Conservation (phyloP, 2,329 filamentous ascomycete genomes). For the Aspergillus chevalieri region DNA sequence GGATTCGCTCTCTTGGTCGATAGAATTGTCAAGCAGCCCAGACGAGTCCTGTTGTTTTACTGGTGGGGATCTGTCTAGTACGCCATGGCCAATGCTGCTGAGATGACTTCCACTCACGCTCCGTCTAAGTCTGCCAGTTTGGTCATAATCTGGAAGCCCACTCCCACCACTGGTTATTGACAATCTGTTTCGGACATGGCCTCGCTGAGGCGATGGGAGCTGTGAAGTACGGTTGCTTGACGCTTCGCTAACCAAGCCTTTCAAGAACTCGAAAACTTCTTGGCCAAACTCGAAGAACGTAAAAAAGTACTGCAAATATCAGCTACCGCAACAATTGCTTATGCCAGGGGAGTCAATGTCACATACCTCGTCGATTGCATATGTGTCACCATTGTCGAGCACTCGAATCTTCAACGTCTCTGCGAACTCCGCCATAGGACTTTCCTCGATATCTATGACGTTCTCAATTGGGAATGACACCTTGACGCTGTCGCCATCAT, state of each 20-base stretch:
- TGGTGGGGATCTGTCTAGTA: conserved; percentile 45
- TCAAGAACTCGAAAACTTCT: conserved; percentile 74
- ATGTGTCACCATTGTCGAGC: conserved; percentile 89
- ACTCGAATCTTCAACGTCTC: conserved; percentile 92
- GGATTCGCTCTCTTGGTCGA: conserved; percentile 69
- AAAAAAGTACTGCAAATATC: conserved; percentile 72
- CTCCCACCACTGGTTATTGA: conserved; percentile 15
- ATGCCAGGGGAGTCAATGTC: not conserved
- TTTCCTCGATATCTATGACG: conserved; percentile 87
- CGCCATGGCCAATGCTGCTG: conserved; percentile 48
- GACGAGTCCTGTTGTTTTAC: conserved; percentile 57
- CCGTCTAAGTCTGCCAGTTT: conserved; percentile 31
- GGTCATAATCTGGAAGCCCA: conserved; percentile 7
- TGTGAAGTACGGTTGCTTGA: conserved; percentile 41
- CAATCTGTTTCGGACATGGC: conserved; percentile 13
- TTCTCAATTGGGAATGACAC: conserved; percentile 85
- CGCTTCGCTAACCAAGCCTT: conserved; percentile 63
- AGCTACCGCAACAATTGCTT: conserved; percentile 6
- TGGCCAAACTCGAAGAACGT: conserved; percentile 85
- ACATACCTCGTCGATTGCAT: conserved; percentile 81
- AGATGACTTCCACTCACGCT: conserved; percentile 59
- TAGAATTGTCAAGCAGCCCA: conserved; percentile 68
- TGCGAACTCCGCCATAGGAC: conserved; percentile 81
- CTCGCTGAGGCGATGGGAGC: conserved; percentile 14
- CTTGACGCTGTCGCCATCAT: conserved; percentile 95